These are phyloP conservation scores for Rosa persica DNA, from an alignment of 306 rosid species.

Conservation along the genomic window DNA sequence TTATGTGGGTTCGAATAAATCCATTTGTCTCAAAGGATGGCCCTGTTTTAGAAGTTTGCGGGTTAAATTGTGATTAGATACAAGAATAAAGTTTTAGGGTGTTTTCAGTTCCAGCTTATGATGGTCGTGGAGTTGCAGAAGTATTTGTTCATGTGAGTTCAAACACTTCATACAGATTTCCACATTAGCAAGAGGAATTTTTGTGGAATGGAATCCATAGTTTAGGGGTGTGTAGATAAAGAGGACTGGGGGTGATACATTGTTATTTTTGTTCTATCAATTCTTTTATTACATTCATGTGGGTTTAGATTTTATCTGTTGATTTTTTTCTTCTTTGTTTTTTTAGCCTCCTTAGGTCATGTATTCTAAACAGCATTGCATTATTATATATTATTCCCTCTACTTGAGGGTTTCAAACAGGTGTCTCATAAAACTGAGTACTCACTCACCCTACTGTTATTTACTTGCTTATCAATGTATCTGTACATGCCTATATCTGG, in stretches of 20 bases:
- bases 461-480: neutral
- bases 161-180: conserved; percentile 29
- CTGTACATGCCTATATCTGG: neutral
- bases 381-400: neutral
- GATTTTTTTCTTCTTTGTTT: too few species aligned
- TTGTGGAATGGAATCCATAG: conserved; percentile 30
- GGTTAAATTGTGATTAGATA: conserved; percentile 69
- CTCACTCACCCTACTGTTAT: neutral
- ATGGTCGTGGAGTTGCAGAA: conserved; percentile 26
- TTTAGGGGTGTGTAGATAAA: conserved; percentile 63
- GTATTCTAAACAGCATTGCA: too few species aligned
- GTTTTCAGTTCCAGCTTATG: conserved; percentile 24
- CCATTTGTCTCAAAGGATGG: conserved; percentile 84
- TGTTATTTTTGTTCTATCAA: conserved; percentile 61
- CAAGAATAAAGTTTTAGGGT: conserved; percentile 38
- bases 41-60: conserved; percentile 81
- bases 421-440: neutral
- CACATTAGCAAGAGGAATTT: conserved; percentile 38
- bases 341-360: too few species aligned
- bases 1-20: conserved; percentile 87
- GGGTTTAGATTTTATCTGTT: too few species aligned
- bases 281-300: conserved; percentile 67
- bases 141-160: conserved; percentile 28
- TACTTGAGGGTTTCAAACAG: neutral
- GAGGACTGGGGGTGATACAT: conserved; percentile 47